These are phyloP conservation scores for Diospyros kaki DNA, from an alignment of 148 eudicot genomes.

Conservation along the genomic window DNA sequence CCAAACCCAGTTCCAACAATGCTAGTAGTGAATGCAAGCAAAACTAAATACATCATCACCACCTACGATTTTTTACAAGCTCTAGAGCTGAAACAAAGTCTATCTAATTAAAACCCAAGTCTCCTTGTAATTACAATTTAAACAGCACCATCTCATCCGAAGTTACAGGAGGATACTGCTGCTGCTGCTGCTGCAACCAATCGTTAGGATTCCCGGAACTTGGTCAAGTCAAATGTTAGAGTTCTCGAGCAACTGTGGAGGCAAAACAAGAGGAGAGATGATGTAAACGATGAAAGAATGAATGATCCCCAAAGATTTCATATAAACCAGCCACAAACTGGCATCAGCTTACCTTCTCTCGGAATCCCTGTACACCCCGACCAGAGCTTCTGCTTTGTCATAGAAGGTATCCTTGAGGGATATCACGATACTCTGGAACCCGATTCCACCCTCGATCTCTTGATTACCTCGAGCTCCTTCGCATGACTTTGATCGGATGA, in stretches of 20 bases:
- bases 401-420: conserved; percentile 95
- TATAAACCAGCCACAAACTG: no score
- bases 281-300: conserved; percentile 3
- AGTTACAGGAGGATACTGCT: no score
- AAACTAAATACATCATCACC: no score
- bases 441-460: conserved; percentile 54
- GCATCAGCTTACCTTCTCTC: conserved; percentile 51
- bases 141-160: no score
- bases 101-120: no score
- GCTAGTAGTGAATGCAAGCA: no score
- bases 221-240: conserved; percentile 86
- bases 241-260: conserved; percentile 84
- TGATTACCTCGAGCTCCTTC: conserved; percentile 47
- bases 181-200: background rate
- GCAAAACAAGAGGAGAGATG: background rate
- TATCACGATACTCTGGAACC: conserved; percentile 96
- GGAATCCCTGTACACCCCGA: conserved; percentile 94
- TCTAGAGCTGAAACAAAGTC: no score
- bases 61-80: no score
- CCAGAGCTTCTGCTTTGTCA: conserved; percentile 98
- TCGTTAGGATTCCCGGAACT: conserved; percentile 53
- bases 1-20: no score
- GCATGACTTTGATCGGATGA: conserved; percentile 92
- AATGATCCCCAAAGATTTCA: background rate
- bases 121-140: no score